Percentiles rank a stretch among this genome's conserved stretches.
These are phyloP conservation scores for Tremellales sp. DNA, from an alignment of 1,284 basidiomycete species.

Conservation along the genomic window DNA sequence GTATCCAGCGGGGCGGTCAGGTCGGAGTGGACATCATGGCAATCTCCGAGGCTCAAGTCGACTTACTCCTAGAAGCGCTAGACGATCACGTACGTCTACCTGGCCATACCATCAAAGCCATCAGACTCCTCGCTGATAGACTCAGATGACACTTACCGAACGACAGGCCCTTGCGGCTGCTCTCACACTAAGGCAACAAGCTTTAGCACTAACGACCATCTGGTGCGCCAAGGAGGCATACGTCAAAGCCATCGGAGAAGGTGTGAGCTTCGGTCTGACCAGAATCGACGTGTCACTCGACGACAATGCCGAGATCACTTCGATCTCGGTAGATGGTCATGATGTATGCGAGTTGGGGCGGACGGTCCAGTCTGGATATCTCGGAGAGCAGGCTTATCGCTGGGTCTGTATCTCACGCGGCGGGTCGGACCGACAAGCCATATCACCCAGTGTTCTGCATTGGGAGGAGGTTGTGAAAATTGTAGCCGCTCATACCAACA, in stretches of 20 bases:
- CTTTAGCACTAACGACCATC: constrained; percentile 25
- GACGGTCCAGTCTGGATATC: constrained; percentile 18
- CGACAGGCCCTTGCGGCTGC: constrained; percentile 6
- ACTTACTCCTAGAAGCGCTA: constrained; percentile 11
- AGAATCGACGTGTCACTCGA: constrained; percentile 30
- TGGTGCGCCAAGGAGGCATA: constrained; percentile 44
- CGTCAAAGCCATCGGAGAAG: constrained; percentile 42
- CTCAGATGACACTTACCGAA: constrained; percentile 28
- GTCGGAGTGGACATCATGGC: constrained; percentile 43
- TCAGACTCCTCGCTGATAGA: neutral
- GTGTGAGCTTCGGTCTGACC: constrained; percentile 40
- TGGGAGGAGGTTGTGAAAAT: constrained; percentile 25
- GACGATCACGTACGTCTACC: constrained; percentile 10
- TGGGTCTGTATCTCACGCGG: too few relatives aligned
- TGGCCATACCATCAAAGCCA: neutral
- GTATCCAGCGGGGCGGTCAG: constrained; percentile 12
- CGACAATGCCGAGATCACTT: constrained; percentile 5
- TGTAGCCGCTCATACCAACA: too few relatives aligned
- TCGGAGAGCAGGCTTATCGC: constrained; percentile 20
- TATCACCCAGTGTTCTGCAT: neutral
- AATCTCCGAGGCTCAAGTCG: constrained; percentile 21
- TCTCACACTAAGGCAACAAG: constrained; percentile 10
- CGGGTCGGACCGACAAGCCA: too few relatives aligned
- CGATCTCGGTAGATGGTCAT: constrained; percentile 30
- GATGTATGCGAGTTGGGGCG: constrained; percentile 29